These are phyloP conservation scores for Verticillium zaregamsianum DNA, from an alignment of 2,329 filamentous ascomycete species.

Conservation along the genomic window DNA sequence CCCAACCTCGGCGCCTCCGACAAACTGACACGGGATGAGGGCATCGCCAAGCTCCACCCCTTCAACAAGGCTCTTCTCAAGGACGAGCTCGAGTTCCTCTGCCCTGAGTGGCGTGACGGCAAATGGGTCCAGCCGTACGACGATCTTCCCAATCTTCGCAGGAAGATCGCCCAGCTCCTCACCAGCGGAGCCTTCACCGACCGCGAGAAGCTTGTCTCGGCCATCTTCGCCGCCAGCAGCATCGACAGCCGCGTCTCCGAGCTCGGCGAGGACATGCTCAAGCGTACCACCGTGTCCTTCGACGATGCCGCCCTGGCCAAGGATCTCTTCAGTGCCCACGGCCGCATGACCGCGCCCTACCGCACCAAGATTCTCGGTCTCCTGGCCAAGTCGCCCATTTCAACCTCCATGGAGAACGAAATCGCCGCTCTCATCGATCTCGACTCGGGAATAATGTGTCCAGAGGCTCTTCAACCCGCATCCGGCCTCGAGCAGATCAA, in stretches of 20 bases:
- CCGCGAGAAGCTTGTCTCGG: constrained; percentile 76
- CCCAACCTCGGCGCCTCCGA: constrained; percentile 25
- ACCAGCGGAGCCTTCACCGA: constrained; percentile 84
- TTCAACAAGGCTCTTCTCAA: constrained; percentile 52
- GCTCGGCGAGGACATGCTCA: constrained; percentile 86
- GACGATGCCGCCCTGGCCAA: constrained; percentile 63
- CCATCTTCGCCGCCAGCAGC: constrained; percentile 79
- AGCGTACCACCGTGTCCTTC: constrained; percentile 69
- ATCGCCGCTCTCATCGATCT: constrained; percentile 68
- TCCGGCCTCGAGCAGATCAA: constrained; percentile 72
- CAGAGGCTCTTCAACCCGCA: constrained; percentile 27
- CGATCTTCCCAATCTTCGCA: constrained; percentile 46
- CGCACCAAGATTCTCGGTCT: constrained; percentile 73
- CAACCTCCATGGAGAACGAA: constrained; percentile 64
- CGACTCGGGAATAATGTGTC: constrained; percentile 22
- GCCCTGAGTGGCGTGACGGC: constrained; percentile 48
- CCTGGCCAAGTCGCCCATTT: constrained; percentile 70
- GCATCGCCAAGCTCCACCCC: constrained; percentile 13
- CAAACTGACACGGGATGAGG: constrained; percentile 17
- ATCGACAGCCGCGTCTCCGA: constrained; percentile 75
- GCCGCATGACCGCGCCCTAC: constrained; percentile 66
- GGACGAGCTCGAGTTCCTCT: constrained; percentile 66
- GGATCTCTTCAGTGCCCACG: constrained; percentile 69
- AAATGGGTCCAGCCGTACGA: constrained; percentile 9
- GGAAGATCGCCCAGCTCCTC: constrained; percentile 64